These are phyloP conservation scores for Athelia psychrophila DNA, from an alignment of 1,284 basidiomycete species.

Conservation along the genomic window DNA sequence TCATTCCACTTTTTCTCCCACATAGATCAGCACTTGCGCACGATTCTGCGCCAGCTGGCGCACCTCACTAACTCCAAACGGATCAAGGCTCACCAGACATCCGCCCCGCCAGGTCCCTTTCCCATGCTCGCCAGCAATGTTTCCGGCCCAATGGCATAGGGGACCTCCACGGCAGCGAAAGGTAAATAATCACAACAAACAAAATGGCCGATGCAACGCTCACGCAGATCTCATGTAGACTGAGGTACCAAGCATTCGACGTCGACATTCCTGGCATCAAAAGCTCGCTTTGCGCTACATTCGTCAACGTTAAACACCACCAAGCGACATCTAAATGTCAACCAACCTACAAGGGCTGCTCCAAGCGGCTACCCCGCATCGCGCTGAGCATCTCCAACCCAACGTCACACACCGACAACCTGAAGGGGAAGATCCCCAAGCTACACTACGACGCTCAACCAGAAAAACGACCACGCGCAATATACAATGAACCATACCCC, in stretches of 20 bases:
- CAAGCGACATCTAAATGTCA: not conserved
- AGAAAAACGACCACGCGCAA: not conserved
- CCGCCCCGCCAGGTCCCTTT: conserved; percentile 14
- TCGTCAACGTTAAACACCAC: not conserved
- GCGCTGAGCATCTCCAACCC: not conserved
- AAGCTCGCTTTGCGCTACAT: not conserved
- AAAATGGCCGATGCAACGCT: not conserved
- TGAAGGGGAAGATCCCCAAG: not conserved
- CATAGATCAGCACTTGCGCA: conserved; percentile 17
- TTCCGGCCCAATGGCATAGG: conserved; percentile 15
- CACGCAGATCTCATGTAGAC: not conserved
- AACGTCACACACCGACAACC: not conserved
- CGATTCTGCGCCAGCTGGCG: conserved; percentile 15
- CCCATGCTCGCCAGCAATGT: conserved; percentile 13
- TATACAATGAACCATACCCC: not conserved
- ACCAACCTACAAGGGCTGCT: not conserved
- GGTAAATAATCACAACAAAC: not conserved
- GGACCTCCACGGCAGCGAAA: conserved; percentile 13
- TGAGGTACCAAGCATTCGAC: not conserved
- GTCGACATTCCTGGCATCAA: not conserved
- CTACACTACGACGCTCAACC: not conserved
- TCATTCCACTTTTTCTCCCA: too few species aligned
- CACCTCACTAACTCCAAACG: conserved; percentile 13
- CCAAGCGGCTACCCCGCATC: not conserved
- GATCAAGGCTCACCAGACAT: conserved; percentile 13